A percentile compares a stretch with the other conserved stretches of the same genome.
Evolutionary conservation across 2,329 filamentous ascomycete species (phyloP).

Genomic region (Penicillium hesseltinei): DNA sequence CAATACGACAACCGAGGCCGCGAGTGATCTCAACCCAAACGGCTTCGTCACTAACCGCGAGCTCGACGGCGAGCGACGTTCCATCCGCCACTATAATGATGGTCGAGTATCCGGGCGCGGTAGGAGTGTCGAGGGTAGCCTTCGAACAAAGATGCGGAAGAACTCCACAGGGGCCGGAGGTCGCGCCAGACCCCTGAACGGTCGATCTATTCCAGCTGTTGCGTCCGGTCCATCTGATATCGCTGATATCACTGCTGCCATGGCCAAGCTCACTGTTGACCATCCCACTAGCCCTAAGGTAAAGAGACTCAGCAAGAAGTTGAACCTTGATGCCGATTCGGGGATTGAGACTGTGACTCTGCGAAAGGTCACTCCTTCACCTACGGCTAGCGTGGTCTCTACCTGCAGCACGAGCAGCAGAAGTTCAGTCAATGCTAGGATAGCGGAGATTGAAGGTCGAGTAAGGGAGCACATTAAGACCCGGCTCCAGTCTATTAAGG

Average conservation of each 20-base stretch:
- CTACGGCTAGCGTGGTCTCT: not conserved
- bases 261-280: not conserved
- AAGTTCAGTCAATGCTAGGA: not conserved
- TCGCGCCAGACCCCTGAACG: not conserved
- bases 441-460: constrained; percentile 1
- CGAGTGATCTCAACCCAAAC: not conserved
- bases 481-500: not conserved
- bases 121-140: not conserved
- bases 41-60: constrained; percentile 3
- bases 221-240: not conserved
- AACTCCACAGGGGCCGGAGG: too few species aligned
- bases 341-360: not conserved
- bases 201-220: not conserved
- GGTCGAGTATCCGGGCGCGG: constrained; percentile 2
- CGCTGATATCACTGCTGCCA: not conserved
- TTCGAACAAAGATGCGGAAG: not conserved
- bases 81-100: constrained; percentile 3
- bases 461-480: not conserved
- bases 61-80: constrained; percentile 3
- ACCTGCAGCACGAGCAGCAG: not conserved
- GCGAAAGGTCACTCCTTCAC: not conserved
- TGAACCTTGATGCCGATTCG: not conserved
- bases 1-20: not conserved
- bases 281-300: not conserved
- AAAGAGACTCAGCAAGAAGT: not conserved